These are phyloP conservation scores for Asparagopsis taxiformis DNA, from an alignment of 31 red algal species.

Conservation along the genomic window DNA sequence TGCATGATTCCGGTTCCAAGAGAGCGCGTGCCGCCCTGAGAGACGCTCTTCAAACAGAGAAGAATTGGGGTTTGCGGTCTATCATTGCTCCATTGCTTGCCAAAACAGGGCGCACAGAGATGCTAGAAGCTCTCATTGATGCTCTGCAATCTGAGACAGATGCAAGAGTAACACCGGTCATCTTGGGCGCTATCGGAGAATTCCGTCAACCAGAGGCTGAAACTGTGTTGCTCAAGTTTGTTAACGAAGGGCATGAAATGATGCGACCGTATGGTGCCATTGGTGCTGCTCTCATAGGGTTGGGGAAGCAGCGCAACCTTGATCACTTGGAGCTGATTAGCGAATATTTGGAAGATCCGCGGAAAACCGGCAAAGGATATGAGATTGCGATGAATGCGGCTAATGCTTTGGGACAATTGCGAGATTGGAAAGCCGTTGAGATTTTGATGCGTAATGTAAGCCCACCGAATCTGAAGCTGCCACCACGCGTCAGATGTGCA, in stretches of 20 bases:
- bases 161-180: slow-evolving; percentile 42
- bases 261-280: slow-evolving; percentile 62
- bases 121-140: slow-evolving; percentile 42
- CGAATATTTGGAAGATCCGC: slow-evolving; percentile 29
- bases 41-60: slow-evolving; percentile 38
- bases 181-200: slow-evolving; percentile 33
- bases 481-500: slow-evolving; percentile 21
- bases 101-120: slow-evolving; percentile 12
- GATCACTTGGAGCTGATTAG: slow-evolving; percentile 45
- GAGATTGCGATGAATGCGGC: slow-evolving; percentile 56
- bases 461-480: slow-evolving; percentile 24
- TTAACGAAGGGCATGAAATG: slow-evolving; percentile 52
- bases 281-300: slow-evolving; percentile 35
- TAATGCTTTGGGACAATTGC: slow-evolving; percentile 36
- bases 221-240: slow-evolving; percentile 35
- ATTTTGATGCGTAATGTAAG: slow-evolving; percentile 35
- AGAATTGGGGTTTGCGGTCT: slow-evolving; percentile 45
- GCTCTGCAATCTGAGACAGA: slow-evolving; percentile 45
- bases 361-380: slow-evolving; percentile 42
- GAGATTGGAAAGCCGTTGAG: slow-evolving; percentile 62
- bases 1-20: slow-evolving; percentile 34
- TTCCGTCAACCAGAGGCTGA: slow-evolving; percentile 29
- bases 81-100: slow-evolving; percentile 31
- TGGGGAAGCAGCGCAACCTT: slow-evolving; percentile 39
- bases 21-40: slow-evolving; percentile 25